Evolutionary conservation across 2,329 filamentous ascomycete species (phyloP), one percentile per base, ranked within the genome.

Genomic region (Ceratocystis variospora): DNA sequence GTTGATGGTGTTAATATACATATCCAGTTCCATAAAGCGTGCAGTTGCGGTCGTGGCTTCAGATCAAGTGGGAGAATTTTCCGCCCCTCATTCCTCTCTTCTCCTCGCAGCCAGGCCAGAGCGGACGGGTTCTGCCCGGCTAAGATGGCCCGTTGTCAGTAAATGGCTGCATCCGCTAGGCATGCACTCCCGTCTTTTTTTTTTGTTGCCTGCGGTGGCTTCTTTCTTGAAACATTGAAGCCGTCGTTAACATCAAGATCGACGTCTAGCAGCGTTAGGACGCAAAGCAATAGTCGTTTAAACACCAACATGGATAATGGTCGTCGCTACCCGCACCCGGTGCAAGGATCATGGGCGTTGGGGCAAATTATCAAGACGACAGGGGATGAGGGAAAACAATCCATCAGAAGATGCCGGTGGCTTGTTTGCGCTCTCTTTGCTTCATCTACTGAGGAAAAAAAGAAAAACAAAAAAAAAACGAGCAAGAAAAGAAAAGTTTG

Each of bases 281-380:
- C 25, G 2, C 19, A 57, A 57, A 57, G 53, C 25, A 57, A 28
- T 57, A 17, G 53, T 57, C 53, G 53, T 57, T 57, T 31, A 28
- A 17, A 46, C 41, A 45, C 19, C 25, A 45, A 10, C 61, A 62
- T 46, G 61, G 61, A 62, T 62, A 22, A 28, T 45, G 61, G 19
- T 28, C 37, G 45, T 44, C 25, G 19, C 37, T 46, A 46, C 61
- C 61, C 61, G 37, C 61, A 46, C 33, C 33, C 33, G 33, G 33
- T 37, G 6, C 61, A 62, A 46, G 61, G 61, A 45, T 46, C 61
- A 62, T 62, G 61, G 61, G 46, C 31, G 19, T 17, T 62, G 61
- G 5, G 22, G 37, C 15, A 28, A 57, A 1, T 15, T 57, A 17
- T 12, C 15, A 17, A 31, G 8, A 31, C 17, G 53, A 22, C 25